Conservation (phyloP, 1,139 yeast species). For the Geotrichum candidum region DNA sequence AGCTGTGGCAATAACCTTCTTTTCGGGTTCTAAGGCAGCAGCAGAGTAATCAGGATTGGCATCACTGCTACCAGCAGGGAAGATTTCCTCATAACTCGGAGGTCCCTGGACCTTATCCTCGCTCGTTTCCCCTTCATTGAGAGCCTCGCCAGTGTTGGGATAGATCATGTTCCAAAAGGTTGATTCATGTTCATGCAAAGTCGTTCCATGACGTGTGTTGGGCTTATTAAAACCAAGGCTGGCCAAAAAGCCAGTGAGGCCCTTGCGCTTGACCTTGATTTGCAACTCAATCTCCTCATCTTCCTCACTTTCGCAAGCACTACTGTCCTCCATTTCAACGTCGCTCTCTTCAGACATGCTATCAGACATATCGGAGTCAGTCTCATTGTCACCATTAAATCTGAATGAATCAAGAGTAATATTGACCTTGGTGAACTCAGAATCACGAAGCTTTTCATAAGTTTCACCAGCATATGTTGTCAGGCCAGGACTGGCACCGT, state of each 20-base stretch:
- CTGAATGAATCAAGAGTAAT: constrained; percentile 13
- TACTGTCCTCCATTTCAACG: constrained; percentile 19
- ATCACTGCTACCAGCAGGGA: constrained; percentile 52
- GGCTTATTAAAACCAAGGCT: constrained; percentile 1
- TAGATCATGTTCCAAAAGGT: constrained; percentile 8
- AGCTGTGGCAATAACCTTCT: background rate
- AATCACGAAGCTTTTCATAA: constrained; percentile 45
- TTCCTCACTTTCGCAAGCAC: constrained; percentile 29
- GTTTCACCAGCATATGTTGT: constrained; percentile 49
- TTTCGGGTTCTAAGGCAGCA: constrained; percentile 24
- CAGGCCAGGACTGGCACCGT: constrained; percentile 55
- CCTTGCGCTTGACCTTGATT: constrained; percentile 6
- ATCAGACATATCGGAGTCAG: background rate
- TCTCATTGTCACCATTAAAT: constrained; percentile 9
- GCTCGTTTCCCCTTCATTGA: background rate
- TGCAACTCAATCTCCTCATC: constrained; percentile 19
- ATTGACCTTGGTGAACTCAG: constrained; percentile 1
- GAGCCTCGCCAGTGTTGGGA: constrained; percentile 12
- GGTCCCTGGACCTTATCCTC: constrained; percentile 25
- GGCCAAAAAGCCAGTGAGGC: constrained; percentile 2
- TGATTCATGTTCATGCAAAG: constrained; percentile 3
- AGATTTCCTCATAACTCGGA: constrained; percentile 77
- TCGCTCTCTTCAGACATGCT: background rate
- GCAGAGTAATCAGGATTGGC: constrained; percentile 37
- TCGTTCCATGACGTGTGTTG: background rate